Evolutionary conservation across 2,329 filamentous ascomycete species (phyloP), one percentile per base, ranked within the genome.

Genomic region (Lachnellula willkommii): DNA sequence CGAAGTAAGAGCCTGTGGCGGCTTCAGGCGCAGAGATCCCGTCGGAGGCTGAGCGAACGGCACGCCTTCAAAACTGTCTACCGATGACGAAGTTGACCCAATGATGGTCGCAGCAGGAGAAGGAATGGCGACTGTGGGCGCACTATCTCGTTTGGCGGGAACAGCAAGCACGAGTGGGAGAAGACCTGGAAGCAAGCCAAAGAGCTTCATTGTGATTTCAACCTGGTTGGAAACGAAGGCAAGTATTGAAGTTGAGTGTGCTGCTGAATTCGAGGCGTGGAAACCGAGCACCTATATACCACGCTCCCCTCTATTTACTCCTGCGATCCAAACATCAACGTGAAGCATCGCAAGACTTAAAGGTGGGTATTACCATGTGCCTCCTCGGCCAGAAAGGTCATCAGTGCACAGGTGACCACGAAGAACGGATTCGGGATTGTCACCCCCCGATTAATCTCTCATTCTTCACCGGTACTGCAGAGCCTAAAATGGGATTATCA

Each of bases 41-140:
- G 80, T 77, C 0, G 89, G 89, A 1, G 87, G 79, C 59, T 89
- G 75, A 2, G 88, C 88, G 66, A 84, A 94, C 3, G 88, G 89
- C 54, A 94, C 89, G 22, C 85, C 88, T 46, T 60, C 60, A 42
- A 54, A 57, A 11, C 28, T 54, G 12, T 57, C 55, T 6, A 54
- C 28, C 11, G 14, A 50, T 4, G 3, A 5, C 37, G 48, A 24
- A 15, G 22, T 22, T 9, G 55, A 53, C 14, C 58, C 58, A n/a
- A 62, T 46, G 5, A 55, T 53, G 36, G 60, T 60, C 17, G 58
- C 58, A 48, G 57, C 36, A 14, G 60, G 55, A 15, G 53, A 36
- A 24, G 50, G 28, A 32, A 59, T 59, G 5, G 51, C 32, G 1
- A 59, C 56, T 14, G 53, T 59, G 14, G 56, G 56, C 20, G 47